Evolutionary conservation across 2,329 filamentous ascomycete genomes (phyloP).

Genomic region (Hypoxylon sp.): DNA sequence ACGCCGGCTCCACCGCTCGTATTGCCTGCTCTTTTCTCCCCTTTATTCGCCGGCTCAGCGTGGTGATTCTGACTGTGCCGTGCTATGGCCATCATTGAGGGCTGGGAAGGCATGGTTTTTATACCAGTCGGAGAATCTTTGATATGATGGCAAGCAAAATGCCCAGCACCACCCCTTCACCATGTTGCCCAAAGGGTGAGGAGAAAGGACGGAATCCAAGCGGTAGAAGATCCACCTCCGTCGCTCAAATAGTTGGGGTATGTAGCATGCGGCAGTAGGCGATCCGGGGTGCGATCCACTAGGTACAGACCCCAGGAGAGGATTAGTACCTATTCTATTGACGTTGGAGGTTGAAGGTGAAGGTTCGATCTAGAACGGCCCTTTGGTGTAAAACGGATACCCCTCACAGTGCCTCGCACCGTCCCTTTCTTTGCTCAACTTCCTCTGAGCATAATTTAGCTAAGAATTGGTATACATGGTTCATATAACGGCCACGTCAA

Average conservation of each 20-base stretch:
- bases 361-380: background rate
- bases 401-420: slow-evolving; percentile 6
- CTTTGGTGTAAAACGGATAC: background rate
- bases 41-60: slow-evolving; percentile 4
- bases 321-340: background rate
- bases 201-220: background rate
- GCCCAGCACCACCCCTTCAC: slow-evolving; percentile 6
- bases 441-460: background rate
- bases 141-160: slow-evolving; percentile 12
- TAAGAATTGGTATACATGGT: background rate
- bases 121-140: background rate
- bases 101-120: slow-evolving; percentile 6
- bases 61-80: slow-evolving; percentile 10
- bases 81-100: slow-evolving; percentile 18
- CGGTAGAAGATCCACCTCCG: background rate
- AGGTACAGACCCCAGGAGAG: background rate
- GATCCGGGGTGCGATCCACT: background rate
- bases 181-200: background rate
- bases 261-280: background rate
- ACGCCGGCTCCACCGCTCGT: slow-evolving; percentile 5
- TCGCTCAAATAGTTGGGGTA: background rate
- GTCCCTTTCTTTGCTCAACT: background rate
- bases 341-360: background rate
- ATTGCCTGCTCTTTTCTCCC: slow-evolving; percentile 11
- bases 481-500: background rate